Evolutionary conservation across 306 rosid genomes (phyloP).

Genomic region (Cicer cuneatum): DNA sequence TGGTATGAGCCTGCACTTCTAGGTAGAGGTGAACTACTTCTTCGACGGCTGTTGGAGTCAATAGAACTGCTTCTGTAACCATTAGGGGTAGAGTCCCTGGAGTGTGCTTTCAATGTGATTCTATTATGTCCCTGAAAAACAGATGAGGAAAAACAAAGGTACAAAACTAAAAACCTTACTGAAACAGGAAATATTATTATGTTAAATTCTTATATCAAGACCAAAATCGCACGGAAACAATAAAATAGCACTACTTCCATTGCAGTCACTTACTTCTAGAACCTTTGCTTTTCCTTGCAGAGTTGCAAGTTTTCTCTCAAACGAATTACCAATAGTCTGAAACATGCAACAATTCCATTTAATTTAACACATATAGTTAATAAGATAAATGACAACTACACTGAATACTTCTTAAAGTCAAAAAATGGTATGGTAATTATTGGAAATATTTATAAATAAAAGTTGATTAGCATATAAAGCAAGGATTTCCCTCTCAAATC

Average conservation of each 20-base stretch:
- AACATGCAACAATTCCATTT: slow-evolving; percentile 52
- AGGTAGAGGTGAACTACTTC: slow-evolving; percentile 75
- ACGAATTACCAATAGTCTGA: slow-evolving; percentile 91
- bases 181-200: background rate
- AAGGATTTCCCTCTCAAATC: too few relatives aligned
- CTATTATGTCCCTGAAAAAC: slow-evolving; percentile 64
- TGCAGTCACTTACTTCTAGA: slow-evolving; percentile 66
- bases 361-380: background rate
- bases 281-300: slow-evolving; percentile 65
- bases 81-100: slow-evolving; percentile 70
- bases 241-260: background rate
- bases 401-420: slow-evolving; percentile 16
- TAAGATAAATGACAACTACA: background rate
- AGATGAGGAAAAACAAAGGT: slow-evolving; percentile 16
- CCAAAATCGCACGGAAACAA: background rate
- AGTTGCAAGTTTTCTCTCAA: slow-evolving; percentile 92
- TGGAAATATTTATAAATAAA: too few relatives aligned
- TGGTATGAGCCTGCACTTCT: slow-evolving; percentile 50
- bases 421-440: background rate
- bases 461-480: too few relatives aligned
- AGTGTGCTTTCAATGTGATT: slow-evolving; percentile 61
- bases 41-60: slow-evolving; percentile 64
- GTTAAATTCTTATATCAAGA: slow-evolving; percentile 11
- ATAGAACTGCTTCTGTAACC: slow-evolving; percentile 61
- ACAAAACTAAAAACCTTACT: slow-evolving; percentile 16